A percentile compares a stretch with the other conserved stretches of the same genome.
phyloP scores from a whole-genome alignment of 371 early-diverging fungal species.

The Mortierella sp. region DNA sequence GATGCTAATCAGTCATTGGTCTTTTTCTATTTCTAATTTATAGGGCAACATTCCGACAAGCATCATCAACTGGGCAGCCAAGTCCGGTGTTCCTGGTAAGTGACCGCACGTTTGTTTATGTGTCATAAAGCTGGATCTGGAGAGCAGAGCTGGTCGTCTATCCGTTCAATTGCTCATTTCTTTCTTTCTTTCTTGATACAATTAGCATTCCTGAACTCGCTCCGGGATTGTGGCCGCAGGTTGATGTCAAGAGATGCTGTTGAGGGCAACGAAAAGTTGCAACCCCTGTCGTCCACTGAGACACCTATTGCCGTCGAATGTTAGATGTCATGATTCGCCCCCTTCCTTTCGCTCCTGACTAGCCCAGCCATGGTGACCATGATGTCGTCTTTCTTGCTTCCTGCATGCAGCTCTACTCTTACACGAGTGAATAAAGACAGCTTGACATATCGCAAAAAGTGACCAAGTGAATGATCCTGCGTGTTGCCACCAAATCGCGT shows the following conservation, averaged over 20 bases:
- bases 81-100: slow-evolving; percentile 60
- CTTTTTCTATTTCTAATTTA: not conserved
- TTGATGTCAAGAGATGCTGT: slow-evolving; percentile 42
- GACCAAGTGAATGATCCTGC: not conserved
- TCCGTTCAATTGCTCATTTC: not conserved
- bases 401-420: too few relatives aligned
- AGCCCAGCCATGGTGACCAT: not conserved
- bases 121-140: too few relatives aligned
- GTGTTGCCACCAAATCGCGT: slow-evolving; percentile 13
- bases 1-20: not conserved
- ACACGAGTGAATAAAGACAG: not conserved
- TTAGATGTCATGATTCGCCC: not conserved
- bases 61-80: slow-evolving; percentile 65
- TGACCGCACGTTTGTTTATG: not conserved
- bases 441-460: not conserved
- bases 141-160: not conserved
- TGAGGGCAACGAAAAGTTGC: slow-evolving; percentile 25
- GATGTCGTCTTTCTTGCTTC: not conserved
- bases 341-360: not conserved
- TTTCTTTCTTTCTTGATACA: not conserved
- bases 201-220: slow-evolving; percentile 40
- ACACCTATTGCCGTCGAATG: slow-evolving; percentile 17
- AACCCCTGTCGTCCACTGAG: not conserved
- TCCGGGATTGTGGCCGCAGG: slow-evolving; percentile 30
- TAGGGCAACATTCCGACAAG: slow-evolving; percentile 65